Evolutionary conservation across 805 yeast species (phyloP), one percentile per base, ranked within the genome.

Genomic region (Candida silvatica): DNA sequence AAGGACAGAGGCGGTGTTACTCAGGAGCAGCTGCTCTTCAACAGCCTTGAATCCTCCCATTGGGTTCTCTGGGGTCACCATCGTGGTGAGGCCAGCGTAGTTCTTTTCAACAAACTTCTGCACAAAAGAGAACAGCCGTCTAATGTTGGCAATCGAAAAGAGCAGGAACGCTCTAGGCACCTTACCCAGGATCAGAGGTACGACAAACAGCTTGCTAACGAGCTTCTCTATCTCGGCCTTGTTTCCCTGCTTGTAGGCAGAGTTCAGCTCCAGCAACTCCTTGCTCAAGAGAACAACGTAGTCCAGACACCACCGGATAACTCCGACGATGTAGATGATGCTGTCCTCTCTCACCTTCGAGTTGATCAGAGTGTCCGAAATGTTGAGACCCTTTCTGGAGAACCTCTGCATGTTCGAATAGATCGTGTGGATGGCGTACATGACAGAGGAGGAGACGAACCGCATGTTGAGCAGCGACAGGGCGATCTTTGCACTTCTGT

Each of bases 231-330:
- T 43, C 26, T 47, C 42, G 17, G 38, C 31, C 20, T 40, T 37
- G 32, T 52, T 44, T 4, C 47, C 47, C 7, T 33, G 42, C 34
- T 51, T 52, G 39, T 56, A 52, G 3, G 47, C 45, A 32, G 40
- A 49, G 25, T 47, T 47, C 19, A 77, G 46, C 23, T 77, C 70
- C 17, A 79, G 49, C 23, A 81, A 56, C 44, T 90, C 95, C 54
- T 88, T 94, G 36, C 77, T 73, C 27, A 84, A 52, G 42, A 73
- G 76, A 1, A 80, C 74, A 36, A 85, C 65, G 40, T 85, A 73
- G 51, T 87, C 96, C 22, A 85, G 70, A 44, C 84, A 71, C 96
- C 97, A 90, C 47, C 85, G 74, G 6, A 82, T 74, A 27, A 81
- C 73, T 0, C 97, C 97, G n/a, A 84, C 56, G 8, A 77, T 62